Base-by-base conservation (phyloP, 768 basidiomycete species). In the Podaxis sp. region DNA sequence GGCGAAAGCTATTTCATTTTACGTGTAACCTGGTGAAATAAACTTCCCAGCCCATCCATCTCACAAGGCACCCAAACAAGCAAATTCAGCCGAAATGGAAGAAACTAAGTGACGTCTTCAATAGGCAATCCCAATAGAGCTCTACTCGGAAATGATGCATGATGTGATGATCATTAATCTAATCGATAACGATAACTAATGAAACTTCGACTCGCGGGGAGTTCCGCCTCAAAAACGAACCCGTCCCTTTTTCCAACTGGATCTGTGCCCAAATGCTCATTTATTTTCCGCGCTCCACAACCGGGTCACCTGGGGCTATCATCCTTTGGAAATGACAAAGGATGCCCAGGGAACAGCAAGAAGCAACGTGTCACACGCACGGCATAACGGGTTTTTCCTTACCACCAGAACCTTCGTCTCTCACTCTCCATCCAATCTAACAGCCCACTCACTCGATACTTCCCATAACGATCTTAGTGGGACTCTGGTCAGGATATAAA, bases 291-390 rank as follows among this genome's bases (percentile, higher is more conserved):
- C 46, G 44, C 55, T 57, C 55, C 55, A 57, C 54, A 48, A 11
- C n/a, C 35, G 47, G 56, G 46, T 50, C 56, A 57, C 56, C 56
- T 57, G 56, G 55, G 42, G 55, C 35, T 57, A 57, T 57, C 37
- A 18, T 36, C 46, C 44, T 28, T 42, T 28, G 42, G 42, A 32
- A 47, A 48, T 47, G 55, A 57, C 44, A 57, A 46, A 18, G 42
- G 35, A 47, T 28, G 44, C 35, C 55, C 55, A 44, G 47, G 55
- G 35, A 32, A 48, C 44, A 44, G 32, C 27, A 23, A 46, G 44
- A 57, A 47, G 28, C 32, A 32, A 23, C 23, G 42, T 57, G 55
- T 57, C 44, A 57, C 55, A 47, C 55, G 48, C n/a, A 23, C 32
- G 23, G 48, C 55, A 57, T 57, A 40, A 55, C 9, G 23, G 16